Evolutionary conservation across 2,329 filamentous ascomycete genomes (phyloP).

Genomic region (Aspergillus sp.): DNA sequence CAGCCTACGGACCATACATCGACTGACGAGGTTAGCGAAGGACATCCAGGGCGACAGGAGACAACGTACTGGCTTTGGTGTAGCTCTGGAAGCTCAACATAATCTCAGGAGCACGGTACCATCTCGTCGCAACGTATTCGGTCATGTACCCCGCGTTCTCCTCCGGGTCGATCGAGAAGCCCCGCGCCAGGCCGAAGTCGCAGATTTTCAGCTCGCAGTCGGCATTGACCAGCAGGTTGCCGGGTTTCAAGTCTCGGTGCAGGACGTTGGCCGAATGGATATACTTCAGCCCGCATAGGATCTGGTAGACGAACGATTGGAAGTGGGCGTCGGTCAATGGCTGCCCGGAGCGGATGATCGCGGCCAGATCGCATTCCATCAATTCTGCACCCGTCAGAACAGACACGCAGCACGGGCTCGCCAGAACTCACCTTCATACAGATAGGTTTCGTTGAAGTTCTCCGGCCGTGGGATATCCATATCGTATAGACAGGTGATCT

Average conservation of each 20-base stretch:
- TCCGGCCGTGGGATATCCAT: slow-evolving; percentile 98
- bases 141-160: slow-evolving; percentile 99
- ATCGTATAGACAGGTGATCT: slow-evolving; percentile 98
- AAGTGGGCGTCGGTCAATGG: slow-evolving; percentile 97
- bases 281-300: slow-evolving; percentile 96
- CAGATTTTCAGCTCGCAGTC: slow-evolving; percentile 99
- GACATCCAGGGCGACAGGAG: slow-evolving; percentile 1
- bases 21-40: slow-evolving; percentile 47
- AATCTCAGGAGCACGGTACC: slow-evolving; percentile 97
- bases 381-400: slow-evolving; percentile 53
- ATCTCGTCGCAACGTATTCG: slow-evolving; percentile 95
- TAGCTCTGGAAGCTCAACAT: slow-evolving; percentile 99
- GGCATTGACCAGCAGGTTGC: slow-evolving; percentile 93
- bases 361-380: slow-evolving; percentile 97
- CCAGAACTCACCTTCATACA: slow-evolving; percentile 76
- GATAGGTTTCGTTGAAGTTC: slow-evolving; percentile 97
- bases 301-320: slow-evolving; percentile 99
- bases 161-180: slow-evolving; percentile 93
- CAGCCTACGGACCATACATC: slow-evolving; percentile 99
- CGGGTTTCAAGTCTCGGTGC: slow-evolving; percentile 93
- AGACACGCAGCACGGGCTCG: background rate
- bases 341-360: slow-evolving; percentile 95
- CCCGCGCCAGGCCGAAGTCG: slow-evolving; percentile 92
- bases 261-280: slow-evolving; percentile 98
- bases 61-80: slow-evolving; percentile 92